phyloP scores from a whole-genome alignment of 495 filamentous ascomycete species.

The Letharia lupina region DNA sequence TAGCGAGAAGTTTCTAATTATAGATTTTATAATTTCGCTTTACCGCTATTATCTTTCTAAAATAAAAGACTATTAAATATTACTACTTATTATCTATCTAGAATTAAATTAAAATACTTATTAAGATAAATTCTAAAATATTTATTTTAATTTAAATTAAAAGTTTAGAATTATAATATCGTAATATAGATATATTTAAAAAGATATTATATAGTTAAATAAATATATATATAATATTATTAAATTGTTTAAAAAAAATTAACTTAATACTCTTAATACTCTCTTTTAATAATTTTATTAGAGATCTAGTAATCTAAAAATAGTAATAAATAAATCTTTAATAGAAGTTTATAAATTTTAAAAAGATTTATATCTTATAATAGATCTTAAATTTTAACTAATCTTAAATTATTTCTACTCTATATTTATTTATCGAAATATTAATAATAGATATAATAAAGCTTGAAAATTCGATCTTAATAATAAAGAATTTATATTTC shows the following conservation, averaged over 20 bases:
- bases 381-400: background rate
- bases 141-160: conserved; percentile 5
- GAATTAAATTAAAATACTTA: conserved; percentile 19
- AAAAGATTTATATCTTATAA: background rate
- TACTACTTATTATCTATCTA: conserved; percentile 12
- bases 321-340: background rate
- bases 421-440: background rate
- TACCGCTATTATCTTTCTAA: conserved; percentile 12
- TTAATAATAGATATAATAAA: background rate
- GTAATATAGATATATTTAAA: too few relatives aligned
- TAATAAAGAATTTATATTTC: conserved; percentile 18
- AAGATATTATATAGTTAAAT: too few relatives aligned
- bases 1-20: conserved; percentile 21
- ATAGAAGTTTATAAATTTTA: background rate
- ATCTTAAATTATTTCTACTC: background rate
- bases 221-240: too few relatives aligned
- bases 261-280: too few relatives aligned
- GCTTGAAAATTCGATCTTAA: conserved; percentile 15
- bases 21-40: conserved; percentile 22
- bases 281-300: too few relatives aligned
- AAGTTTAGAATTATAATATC: too few relatives aligned
- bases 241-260: too few relatives aligned
- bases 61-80: conserved; percentile 19
- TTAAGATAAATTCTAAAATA: conserved; percentile 12
- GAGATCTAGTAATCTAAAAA: background rate